phyloP scores from a whole-genome alignment of 768 basidiomycete species.

The Pisolithus marmoratus region DNA sequence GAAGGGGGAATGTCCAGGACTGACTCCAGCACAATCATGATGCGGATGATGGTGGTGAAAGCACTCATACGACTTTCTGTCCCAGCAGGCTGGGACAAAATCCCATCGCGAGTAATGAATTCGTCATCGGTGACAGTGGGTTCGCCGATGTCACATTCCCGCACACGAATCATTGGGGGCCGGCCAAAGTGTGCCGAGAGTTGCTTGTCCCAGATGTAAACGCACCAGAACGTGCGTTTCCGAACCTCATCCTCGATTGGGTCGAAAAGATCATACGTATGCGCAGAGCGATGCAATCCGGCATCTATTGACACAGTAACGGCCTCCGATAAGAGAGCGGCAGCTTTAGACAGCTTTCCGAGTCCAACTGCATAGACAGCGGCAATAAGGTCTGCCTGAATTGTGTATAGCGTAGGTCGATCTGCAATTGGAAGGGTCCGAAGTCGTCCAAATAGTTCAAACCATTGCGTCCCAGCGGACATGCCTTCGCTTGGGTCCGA shows the following conservation, averaged over 20 bases:
- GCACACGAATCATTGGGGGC: constrained; percentile 77
- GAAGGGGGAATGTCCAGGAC: constrained; percentile 79
- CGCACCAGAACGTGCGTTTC: constrained; percentile 95
- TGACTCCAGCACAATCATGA: constrained; percentile 85
- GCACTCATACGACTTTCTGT: constrained; percentile 74
- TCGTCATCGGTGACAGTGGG: constrained; percentile 86
- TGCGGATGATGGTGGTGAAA: constrained; percentile 69
- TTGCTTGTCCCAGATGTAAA: constrained; percentile 96
- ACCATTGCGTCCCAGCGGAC: constrained; percentile 89
- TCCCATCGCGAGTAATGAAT: constrained; percentile 70
- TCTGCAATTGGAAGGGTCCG: constrained; percentile 88
- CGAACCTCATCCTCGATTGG: constrained; percentile 87
- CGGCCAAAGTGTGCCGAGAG: constrained; percentile 84
- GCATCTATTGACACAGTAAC: constrained; percentile 85
- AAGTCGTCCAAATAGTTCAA: constrained; percentile 80
- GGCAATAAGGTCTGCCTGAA: constrained; percentile 88
- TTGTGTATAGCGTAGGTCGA: constrained; percentile 84
- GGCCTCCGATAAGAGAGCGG: constrained; percentile 80
- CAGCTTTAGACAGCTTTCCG: constrained; percentile 83
- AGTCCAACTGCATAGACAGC: constrained; percentile 90
- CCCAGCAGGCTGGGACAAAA: constrained; percentile 61
- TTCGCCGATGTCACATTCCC: constrained; percentile 90
- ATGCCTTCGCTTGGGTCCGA: constrained; percentile 76
- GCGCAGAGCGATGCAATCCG: constrained; percentile 82
- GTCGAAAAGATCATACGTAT: constrained; percentile 83